These are phyloP conservation scores for Citrus inodora DNA, from an alignment of 345 rosid genomes.

Conservation along the genomic window DNA sequence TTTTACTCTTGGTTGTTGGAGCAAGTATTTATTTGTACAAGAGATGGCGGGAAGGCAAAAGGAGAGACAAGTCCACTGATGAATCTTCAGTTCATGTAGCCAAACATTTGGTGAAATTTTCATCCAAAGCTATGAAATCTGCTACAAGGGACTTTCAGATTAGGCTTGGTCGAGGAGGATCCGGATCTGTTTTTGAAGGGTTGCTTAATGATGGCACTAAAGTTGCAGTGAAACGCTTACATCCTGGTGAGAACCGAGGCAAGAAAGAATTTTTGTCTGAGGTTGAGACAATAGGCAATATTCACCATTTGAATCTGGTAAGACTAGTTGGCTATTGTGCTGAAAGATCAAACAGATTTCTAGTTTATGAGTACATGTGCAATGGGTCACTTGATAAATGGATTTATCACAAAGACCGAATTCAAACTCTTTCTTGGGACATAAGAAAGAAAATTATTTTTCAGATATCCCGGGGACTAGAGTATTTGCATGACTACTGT, in stretches of 20 bases:
- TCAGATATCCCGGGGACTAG: slow-evolving; percentile 17
- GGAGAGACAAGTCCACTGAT: neutral
- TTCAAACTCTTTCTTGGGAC: slow-evolving; percentile 6
- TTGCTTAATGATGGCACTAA: slow-evolving; percentile 5
- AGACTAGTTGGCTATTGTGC: slow-evolving; percentile 22
- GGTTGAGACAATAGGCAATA: slow-evolving; percentile 23
- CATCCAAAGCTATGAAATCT: slow-evolving; percentile 8
- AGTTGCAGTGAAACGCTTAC: slow-evolving; percentile 21
- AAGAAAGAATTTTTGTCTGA: slow-evolving; percentile 21
- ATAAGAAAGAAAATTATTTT: slow-evolving; percentile 20
- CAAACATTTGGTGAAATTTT: slow-evolving; percentile 5
- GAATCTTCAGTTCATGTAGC: neutral
- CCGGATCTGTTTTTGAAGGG: slow-evolving; percentile 20
- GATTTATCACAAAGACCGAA: neutral
- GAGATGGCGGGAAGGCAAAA: neutral
- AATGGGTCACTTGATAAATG: slow-evolving; percentile 25
- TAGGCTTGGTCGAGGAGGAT: slow-evolving; percentile 23
- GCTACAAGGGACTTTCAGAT: slow-evolving; percentile 2
- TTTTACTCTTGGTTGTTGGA: neutral
- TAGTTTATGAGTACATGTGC: slow-evolving; percentile 20
- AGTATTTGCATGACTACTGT: slow-evolving; percentile 23
- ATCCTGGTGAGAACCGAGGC: slow-evolving; percentile 8
- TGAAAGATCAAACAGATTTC: slow-evolving; percentile 14
- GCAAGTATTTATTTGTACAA: neutral
- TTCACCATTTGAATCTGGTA: slow-evolving; percentile 24